These are phyloP conservation scores for Claviceps digitariae DNA, from an alignment of 2,329 filamentous ascomycete genomes.

Conservation along the genomic window DNA sequence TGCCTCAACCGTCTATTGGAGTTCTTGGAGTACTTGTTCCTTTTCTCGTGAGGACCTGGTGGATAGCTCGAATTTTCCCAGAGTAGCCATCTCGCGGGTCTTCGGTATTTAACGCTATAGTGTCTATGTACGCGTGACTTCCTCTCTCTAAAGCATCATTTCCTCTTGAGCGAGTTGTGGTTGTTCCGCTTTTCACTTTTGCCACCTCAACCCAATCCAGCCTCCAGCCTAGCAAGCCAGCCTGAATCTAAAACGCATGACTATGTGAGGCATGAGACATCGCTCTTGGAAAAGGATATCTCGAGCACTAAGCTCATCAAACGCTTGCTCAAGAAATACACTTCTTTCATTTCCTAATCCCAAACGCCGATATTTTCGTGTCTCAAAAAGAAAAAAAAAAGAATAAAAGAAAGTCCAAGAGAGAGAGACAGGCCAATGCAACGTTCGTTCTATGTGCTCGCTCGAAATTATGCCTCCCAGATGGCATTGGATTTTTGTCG, in stretches of 20 bases:
- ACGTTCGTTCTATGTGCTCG: slow-evolving; percentile 6
- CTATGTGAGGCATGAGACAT: not conserved
- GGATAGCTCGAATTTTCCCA: not conserved
- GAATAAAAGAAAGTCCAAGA: not conserved
- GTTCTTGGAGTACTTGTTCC: not conserved
- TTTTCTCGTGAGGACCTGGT: not conserved
- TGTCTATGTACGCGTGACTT: not conserved
- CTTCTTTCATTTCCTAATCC: slow-evolving; percentile 1
- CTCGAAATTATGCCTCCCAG: slow-evolving; percentile 1
- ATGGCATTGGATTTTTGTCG: slow-evolving; percentile 1
- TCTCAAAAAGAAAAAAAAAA: not conserved
- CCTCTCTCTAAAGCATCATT: not conserved
- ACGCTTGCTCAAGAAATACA: slow-evolving; percentile 3
- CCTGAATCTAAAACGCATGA: not conserved
- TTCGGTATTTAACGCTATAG: not conserved
- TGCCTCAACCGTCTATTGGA: not conserved
- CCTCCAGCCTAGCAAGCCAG: not conserved
- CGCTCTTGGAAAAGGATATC: not conserved
- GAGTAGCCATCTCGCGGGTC: not conserved
- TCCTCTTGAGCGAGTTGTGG: not conserved
- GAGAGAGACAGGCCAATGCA: not conserved
- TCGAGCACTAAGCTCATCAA: slow-evolving; percentile 1
- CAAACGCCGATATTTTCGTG: slow-evolving; percentile 6
- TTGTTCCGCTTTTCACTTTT: not conserved
- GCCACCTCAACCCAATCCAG: too few relatives aligned